Conservation (phyloP, 208 protist species). For the Leishmania martiniquensis region DNA sequence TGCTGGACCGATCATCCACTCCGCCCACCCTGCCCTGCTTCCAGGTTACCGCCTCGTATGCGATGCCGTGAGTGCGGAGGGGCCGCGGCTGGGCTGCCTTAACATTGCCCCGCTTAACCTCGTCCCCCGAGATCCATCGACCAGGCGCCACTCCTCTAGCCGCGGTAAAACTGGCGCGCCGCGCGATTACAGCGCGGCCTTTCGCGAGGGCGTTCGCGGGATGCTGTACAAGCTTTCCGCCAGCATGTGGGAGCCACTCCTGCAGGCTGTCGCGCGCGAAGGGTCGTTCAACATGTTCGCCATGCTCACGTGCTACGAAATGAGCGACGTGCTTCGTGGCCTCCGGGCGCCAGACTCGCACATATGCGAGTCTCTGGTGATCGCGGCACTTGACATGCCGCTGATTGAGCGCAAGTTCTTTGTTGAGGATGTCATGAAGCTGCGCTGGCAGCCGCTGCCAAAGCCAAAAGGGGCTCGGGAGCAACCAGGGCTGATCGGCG, state of each 20-base stretch:
- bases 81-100: conserved; percentile 37
- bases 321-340: conserved; percentile 10
- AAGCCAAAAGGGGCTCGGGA: conserved; percentile 9
- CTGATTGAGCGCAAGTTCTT: conserved; percentile 21
- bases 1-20: background rate
- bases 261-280: conserved; percentile 35
- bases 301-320: conserved; percentile 25
- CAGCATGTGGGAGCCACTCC: conserved; percentile 19
- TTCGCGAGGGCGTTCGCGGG: conserved; percentile 42
- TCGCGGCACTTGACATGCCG: conserved; percentile 36
- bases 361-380: conserved; percentile 7
- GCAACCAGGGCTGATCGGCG: conserved; percentile 12
- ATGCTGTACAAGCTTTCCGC: conserved; percentile 37
- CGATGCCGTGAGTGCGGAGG: conserved; percentile 41
- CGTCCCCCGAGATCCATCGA: conserved; percentile 6
- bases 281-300: conserved; percentile 51
- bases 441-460: conserved; percentile 22
- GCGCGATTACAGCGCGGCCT: background rate
- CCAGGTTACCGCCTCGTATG: conserved; percentile 31
- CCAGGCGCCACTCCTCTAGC: conserved; percentile 3
- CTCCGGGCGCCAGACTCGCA: conserved; percentile 2
- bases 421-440: conserved; percentile 4
- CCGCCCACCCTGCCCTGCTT: conserved; percentile 16
- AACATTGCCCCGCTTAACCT: conserved; percentile 29
- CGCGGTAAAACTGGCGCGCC: conserved; percentile 1